These are phyloP conservation scores for Rhododendron henanense DNA, from an alignment of 148 eudicot genomes.

Conservation along the genomic window DNA sequence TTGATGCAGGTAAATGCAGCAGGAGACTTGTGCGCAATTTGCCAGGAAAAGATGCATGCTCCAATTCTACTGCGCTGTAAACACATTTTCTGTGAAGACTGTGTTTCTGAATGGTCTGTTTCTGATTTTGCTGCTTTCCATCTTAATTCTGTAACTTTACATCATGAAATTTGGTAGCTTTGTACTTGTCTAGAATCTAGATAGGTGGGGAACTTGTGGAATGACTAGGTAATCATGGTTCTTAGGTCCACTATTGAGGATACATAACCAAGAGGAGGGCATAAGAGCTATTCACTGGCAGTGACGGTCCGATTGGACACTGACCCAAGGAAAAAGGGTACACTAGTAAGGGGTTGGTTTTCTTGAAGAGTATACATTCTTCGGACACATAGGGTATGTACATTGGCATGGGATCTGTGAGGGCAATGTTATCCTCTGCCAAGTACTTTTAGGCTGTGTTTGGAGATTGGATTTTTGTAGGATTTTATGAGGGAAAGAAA, in stretches of 20 bases:
- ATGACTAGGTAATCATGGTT: neutral
- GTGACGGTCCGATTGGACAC: neutral
- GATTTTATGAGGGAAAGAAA: neutral
- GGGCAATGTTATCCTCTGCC: neutral
- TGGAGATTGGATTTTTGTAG: neutral
- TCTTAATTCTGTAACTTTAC: neutral
- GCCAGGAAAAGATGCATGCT: conserved; percentile 97
- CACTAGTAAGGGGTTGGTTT: neutral
- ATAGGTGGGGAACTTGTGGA: neutral
- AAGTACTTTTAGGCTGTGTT: neutral
- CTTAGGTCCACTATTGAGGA: neutral
- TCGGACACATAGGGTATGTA: neutral
- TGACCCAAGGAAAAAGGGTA: neutral
- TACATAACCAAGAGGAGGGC: neutral
- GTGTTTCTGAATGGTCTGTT: conserved; percentile 91
- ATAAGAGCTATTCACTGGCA: neutral
- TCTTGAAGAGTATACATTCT: neutral
- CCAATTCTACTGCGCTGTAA: conserved; percentile 84
- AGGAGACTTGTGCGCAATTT: conserved; percentile 91
- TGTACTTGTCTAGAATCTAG: neutral
- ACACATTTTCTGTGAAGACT: conserved; percentile 94
- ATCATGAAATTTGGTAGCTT: conserved; percentile 4
- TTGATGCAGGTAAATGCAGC: conserved; percentile 65
- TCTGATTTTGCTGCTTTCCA: conserved; percentile 6
- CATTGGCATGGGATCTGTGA: neutral